phyloP scores from a whole-genome alignment of 371 early-diverging fungal genomes.

The Rhizopus microsporus region DNA sequence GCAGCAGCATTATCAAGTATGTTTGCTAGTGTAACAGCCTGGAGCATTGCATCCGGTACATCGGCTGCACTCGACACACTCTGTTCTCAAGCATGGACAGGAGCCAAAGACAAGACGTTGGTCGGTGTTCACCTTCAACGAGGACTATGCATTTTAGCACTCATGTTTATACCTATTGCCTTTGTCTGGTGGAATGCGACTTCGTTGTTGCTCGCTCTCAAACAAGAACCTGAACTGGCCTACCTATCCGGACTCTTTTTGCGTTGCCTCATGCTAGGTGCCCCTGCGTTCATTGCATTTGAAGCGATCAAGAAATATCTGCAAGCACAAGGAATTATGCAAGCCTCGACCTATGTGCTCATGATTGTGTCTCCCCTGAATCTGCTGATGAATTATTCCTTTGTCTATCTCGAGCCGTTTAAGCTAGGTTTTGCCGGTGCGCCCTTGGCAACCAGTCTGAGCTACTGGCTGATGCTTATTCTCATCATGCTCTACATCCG shows the following conservation, averaged over 20 bases:
- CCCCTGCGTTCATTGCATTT: conserved; percentile 73
- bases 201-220: conserved; percentile 41
- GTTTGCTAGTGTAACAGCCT: conserved; percentile 81
- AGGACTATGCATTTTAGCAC: conserved; percentile 65
- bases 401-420: conserved; percentile 69
- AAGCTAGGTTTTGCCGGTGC: conserved; percentile 80
- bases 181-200: conserved; percentile 75
- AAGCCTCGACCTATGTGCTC: conserved; percentile 70
- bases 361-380: conserved; percentile 72
- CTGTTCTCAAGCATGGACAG: conserved; percentile 86
- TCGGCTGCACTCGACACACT: conserved; percentile 84
- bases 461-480: conserved; percentile 67
- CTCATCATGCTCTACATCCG: conserved; percentile 62
- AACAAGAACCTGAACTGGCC: conserved; percentile 45
- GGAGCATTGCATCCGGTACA: conserved; percentile 69
- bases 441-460: conserved; percentile 73
- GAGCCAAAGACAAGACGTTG: conserved; percentile 63
- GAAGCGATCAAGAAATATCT: conserved; percentile 80
- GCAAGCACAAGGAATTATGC: conserved; percentile 85
- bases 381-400: conserved; percentile 63
- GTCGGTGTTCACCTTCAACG: conserved; percentile 86
- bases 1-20: conserved; percentile 73
- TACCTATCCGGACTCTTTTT: conserved; percentile 53
- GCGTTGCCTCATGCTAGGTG: conserved; percentile 65
- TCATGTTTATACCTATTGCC: conserved; percentile 72